A percentile compares a stretch with the other conserved stretches of the same genome.
These are phyloP conservation scores for Rossbeevera mucosa DNA, from an alignment of 768 basidiomycete species.

Conservation along the genomic window DNA sequence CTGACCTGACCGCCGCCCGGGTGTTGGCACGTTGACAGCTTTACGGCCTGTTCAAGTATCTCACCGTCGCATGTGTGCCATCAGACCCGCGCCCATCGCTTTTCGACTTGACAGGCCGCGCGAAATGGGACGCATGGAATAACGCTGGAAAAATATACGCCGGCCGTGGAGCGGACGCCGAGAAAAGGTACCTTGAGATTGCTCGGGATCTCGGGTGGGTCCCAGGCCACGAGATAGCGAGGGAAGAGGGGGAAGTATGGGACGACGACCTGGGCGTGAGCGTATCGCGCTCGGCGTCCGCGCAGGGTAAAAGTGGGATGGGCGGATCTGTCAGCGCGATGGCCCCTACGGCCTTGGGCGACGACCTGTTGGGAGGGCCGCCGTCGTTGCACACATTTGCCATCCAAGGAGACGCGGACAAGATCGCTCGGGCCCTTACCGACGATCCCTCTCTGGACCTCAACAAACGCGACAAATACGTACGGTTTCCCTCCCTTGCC, in stretches of 20 bases:
- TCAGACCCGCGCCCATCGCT: conserved; percentile 60
- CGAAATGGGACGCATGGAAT: conserved; percentile 87
- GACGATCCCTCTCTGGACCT: conserved; percentile 43
- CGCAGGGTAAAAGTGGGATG: conserved; percentile 37
- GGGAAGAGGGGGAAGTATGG: conserved; percentile 36
- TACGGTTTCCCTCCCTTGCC: conserved; percentile 35
- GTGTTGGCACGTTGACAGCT: conserved; percentile 46
- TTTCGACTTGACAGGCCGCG: conserved; percentile 73
- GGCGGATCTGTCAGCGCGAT: conserved; percentile 64
- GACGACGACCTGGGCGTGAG: conserved; percentile 37
- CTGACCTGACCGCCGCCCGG: conserved; percentile 15
- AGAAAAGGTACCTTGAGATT: conserved; percentile 63
- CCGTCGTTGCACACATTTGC: conserved; percentile 59
- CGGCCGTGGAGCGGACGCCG: conserved; percentile 42
- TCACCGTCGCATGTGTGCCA: conserved; percentile 58
- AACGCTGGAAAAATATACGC: conserved; percentile 46
- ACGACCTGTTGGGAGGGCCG: conserved; percentile 34
- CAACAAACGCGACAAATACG: conserved; percentile 68
- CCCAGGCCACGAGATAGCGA: conserved; percentile 26
- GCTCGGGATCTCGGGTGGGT: conserved; percentile 69
- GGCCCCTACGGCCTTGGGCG: conserved; percentile 36
- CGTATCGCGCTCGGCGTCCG: conserved; percentile 19
- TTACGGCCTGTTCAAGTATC: conserved; percentile 80
- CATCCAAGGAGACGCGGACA: conserved; percentile 48
- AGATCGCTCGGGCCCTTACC: conserved; percentile 42